Conservation (phyloP, 2,329 filamentous ascomycete species). For the Colletotrichum tamarilloi region DNA sequence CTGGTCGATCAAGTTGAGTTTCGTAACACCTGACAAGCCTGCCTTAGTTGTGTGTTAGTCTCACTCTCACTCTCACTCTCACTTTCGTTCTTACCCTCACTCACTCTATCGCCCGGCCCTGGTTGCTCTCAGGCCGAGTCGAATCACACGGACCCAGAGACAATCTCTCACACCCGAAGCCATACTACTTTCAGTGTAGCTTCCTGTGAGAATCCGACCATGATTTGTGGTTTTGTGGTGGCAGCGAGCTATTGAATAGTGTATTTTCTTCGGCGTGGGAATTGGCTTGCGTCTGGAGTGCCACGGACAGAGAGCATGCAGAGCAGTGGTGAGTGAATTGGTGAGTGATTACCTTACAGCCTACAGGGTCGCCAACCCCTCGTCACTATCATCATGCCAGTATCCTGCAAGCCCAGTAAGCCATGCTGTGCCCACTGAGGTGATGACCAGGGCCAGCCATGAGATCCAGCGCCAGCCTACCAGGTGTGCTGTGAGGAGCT, state of each 20-base stretch:
- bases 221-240: neutral
- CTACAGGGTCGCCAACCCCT: neutral
- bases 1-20: neutral
- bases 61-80: constrained; percentile 3
- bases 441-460: neutral
- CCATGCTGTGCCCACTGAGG: neutral
- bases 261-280: neutral
- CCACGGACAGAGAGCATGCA: neutral
- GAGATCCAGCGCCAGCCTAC: neutral
- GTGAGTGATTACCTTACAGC: neutral
- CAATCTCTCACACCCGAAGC: constrained; percentile 9
- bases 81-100: neutral
- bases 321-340: neutral
- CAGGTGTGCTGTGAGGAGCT: neutral
- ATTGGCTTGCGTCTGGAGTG: constrained; percentile 26
- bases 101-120: neutral
- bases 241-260: neutral
- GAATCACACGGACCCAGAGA: neutral
- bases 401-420: constrained; percentile 3
- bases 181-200: constrained; percentile 7
- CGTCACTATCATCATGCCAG: no score
- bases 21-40: constrained; percentile 26
- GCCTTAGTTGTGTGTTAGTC: constrained; percentile 20
- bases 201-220: constrained; percentile 13
- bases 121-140: neutral